Evolutionary conservation across 2,329 filamentous ascomycete species (phyloP).

Genomic region (Colletotrichum higginsianum): DNA sequence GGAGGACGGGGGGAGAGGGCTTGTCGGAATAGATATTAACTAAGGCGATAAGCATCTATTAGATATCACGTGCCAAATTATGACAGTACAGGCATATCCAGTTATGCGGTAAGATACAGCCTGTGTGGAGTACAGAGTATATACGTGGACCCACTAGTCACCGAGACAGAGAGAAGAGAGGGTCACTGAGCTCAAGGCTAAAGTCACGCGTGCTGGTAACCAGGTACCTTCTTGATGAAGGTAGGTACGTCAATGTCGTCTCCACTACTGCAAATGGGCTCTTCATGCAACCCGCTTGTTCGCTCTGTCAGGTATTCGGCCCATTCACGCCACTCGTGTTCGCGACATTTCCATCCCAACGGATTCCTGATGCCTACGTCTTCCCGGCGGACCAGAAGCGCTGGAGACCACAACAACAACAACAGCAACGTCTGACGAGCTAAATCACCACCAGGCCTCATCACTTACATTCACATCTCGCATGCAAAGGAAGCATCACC

Average conservation of each 20-base stretch:
- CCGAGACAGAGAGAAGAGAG: neutral
- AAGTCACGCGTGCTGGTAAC: neutral
- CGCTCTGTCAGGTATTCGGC: constrained; percentile 1
- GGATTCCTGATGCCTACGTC: constrained; percentile 14
- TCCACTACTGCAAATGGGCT: constrained; percentile 35
- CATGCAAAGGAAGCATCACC: constrained; percentile 27
- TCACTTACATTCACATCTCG: constrained; percentile 7
- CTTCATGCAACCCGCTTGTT: constrained; percentile 36
- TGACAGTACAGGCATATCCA: neutral
- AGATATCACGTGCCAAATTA: neutral
- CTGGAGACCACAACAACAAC: constrained; percentile 6
- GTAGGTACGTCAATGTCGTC: constrained; percentile 28
- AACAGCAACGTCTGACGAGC: neutral
- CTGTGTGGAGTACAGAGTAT: neutral
- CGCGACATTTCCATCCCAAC: constrained; percentile 24
- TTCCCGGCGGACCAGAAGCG: constrained; percentile 18
- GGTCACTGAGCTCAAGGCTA: constrained; percentile 1
- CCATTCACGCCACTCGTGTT: constrained; percentile 28
- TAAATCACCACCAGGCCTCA: neutral
- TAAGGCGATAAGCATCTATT: neutral
- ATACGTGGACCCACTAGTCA: neutral
- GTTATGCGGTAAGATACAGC: neutral
- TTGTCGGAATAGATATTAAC: neutral
- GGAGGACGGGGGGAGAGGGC: neutral
- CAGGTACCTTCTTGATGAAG: neutral